A percentile compares a stretch with the other conserved stretches of the same genome.
Conservation (phyloP, 306 rosid species). For the Malus sylvestris region DNA sequence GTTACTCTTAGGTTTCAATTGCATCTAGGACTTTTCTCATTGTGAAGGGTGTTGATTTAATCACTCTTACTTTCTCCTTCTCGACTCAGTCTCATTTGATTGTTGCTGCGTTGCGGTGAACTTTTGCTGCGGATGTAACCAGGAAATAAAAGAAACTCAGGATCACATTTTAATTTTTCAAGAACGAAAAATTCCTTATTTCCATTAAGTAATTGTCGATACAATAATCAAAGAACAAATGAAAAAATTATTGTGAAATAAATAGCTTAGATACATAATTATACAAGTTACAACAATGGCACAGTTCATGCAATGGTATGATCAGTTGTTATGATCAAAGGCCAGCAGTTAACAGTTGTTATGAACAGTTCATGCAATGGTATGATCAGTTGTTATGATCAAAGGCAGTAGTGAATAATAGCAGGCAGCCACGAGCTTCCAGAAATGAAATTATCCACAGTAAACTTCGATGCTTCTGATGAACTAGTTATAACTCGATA, state of each 20-base stretch:
- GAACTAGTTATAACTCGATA: conserved; percentile 30
- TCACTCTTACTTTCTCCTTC: neutral
- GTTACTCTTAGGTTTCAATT: too few relatives aligned
- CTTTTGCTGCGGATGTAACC: too few relatives aligned
- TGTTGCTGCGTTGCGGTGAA: too few relatives aligned
- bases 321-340: conserved; percentile 2
- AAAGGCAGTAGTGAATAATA: conserved; percentile 29
- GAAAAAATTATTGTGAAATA: neutral
- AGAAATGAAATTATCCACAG: conserved; percentile 29
- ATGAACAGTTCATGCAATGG: neutral
- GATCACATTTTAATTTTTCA: neutral
- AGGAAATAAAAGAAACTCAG: neutral
- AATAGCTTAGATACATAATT: neutral
- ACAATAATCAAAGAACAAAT: neutral
- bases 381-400: neutral
- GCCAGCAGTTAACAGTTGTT: neutral
- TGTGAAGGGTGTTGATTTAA: neutral
- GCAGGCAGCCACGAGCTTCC: conserved; percentile 43
- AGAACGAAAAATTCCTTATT: neutral
- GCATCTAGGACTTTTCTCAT: neutral
- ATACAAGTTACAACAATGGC: neutral
- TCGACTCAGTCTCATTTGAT: too few relatives aligned
- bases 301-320: neutral
- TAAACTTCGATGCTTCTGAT: conserved; percentile 33
- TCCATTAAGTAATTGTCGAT: neutral